Conservation (phyloP, 176 grass and related monocot genomes). For the barley (Hordeum vulgare) region MorexV3_pseudomolecules_assembly NC_058521.1:597535800-597536299, state of each 20-base stretch:
- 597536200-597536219: no score
- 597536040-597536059: neutral
- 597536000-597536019: neutral
- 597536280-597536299: neutral
- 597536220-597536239: neutral
- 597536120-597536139: neutral
- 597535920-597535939: slow-evolving; percentile 58
- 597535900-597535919: slow-evolving; percentile 35
- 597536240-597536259: neutral
- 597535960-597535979: slow-evolving; percentile 27
- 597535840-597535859: slow-evolving; percentile 61
- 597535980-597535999: slow-evolving; percentile 2
- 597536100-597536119: neutral
- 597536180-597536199: neutral
- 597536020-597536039: neutral
- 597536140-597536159: neutral
- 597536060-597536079: neutral
- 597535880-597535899: slow-evolving; percentile 39
- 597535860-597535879: slow-evolving; percentile 56
- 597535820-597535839: slow-evolving; percentile 34
- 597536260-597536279: neutral
- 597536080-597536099: neutral
- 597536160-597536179: neutral
- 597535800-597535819: slow-evolving; percentile 29
- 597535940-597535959: slow-evolving; percentile 27